Evolutionary conservation across 2,329 filamentous ascomycete species (phyloP), one percentile per base, ranked within the genome.

Genomic region (Coniochaeta ligniaria): DNA sequence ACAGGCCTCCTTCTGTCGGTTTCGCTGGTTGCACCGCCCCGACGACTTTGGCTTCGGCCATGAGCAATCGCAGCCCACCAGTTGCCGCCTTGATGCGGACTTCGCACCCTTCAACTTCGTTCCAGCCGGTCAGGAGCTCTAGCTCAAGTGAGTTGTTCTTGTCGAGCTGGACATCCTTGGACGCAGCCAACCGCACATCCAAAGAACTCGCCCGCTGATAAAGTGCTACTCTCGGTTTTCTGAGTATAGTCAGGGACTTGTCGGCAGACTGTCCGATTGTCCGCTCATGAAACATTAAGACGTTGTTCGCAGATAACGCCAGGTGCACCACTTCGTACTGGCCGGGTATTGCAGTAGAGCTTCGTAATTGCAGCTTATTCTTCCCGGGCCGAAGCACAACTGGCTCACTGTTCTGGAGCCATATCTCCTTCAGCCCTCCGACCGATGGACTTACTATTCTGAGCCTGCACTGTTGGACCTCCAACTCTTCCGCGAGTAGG

Each of bases 121-220:
- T 96, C 82, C 88, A 89, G 1, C 92, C 93, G 12, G 87, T 86
- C 12, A 78, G 77, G 14, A 96, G 74, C 58, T 86, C 80, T 22
- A 99, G 77, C 61, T 96, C 90, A 0, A 98, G 78, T 0, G 85
- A 87, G 61, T 90, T 90, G 67, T 88, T 87, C 65, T 87, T 87
- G 70, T 96, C 91, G 6, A 99, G 83, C 63, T 94, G 87, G 26
- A 96, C 88, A 52, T 87, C 78, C 63, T 83, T 88, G 0, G 90
- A 86, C 0, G 90, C 80, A 47, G 78, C 80, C 8, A 96, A 76
- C 57, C 81, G 82, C 2, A 90, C 83, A 62, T 91, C 84, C 4
- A 97, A 83, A 0, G 89, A 83, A 54, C 86, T 80, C 1, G 82
- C 73, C 17, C 86, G 83, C 35, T 92, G 90, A 70, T 91, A 96